Percentiles rank a stretch among this genome's conserved stretches.
Evolutionary conservation across 108 stramenopile species (phyloP).

Genomic region (Epithemia pelagica): DNA sequence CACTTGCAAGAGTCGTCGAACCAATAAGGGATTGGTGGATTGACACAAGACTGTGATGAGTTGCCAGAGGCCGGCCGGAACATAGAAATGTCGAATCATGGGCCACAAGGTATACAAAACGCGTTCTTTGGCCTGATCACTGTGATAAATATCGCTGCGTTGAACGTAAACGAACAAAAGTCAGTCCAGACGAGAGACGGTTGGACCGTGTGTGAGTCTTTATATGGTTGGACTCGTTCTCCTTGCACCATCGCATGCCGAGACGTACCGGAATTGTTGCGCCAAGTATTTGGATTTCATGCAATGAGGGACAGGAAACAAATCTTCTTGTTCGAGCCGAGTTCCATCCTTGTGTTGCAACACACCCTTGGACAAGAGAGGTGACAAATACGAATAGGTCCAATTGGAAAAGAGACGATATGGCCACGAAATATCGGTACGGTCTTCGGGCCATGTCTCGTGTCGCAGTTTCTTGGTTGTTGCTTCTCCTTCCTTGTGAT

Average conservation of each 20-base stretch:
- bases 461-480: no score
- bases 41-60: slow-evolving; percentile 61
- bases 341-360: slow-evolving; percentile 13
- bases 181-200: neutral
- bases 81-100: slow-evolving; percentile 38
- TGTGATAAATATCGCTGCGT: slow-evolving; percentile 1
- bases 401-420: slow-evolving; percentile 10
- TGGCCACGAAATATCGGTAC: neutral
- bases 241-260: slow-evolving; percentile 2
- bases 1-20: slow-evolving; percentile 53
- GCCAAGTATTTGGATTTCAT: slow-evolving; percentile 32
- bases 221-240: no score
- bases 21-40: slow-evolving; percentile 56
- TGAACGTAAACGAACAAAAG: neutral
- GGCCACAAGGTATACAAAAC: slow-evolving; percentile 50
- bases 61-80: slow-evolving; percentile 70
- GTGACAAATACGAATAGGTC: slow-evolving; percentile 57
- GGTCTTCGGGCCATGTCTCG: slow-evolving; percentile 15
- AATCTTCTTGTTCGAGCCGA: slow-evolving; percentile 37
- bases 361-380: slow-evolving; percentile 32
- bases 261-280: slow-evolving; percentile 16
- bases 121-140: neutral
- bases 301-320: slow-evolving; percentile 37
- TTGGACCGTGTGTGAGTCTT: neutral
- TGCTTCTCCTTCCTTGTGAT: neutral